Percentiles rank a stretch among this genome's conserved stretches.
phyloP scores from a whole-genome alignment of 768 basidiomycete species.

The Auricularia auricula-judae region DNA sequence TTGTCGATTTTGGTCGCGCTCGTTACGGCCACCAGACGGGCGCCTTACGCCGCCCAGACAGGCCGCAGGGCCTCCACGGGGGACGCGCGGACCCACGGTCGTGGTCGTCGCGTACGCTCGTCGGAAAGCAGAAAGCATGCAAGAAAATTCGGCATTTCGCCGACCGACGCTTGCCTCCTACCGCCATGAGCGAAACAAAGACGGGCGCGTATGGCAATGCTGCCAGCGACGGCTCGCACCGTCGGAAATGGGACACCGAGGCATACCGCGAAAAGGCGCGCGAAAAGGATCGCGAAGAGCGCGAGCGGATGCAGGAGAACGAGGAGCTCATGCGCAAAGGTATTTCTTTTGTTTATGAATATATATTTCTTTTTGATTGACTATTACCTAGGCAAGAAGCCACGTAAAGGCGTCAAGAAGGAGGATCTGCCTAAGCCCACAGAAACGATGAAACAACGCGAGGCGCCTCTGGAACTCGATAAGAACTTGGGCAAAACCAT shows the following conservation, averaged over 20 bases:
- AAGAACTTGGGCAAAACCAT: constrained; percentile 94
- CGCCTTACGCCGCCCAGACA: too few relatives aligned
- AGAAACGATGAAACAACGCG: constrained; percentile 84
- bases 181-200: background rate
- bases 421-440: constrained; percentile 89
- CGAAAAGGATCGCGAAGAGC: constrained; percentile 69
- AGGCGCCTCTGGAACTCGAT: constrained; percentile 74
- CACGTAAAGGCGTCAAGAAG: constrained; percentile 45
- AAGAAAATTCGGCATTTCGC: background rate
- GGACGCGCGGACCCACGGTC: background rate
- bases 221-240: constrained; percentile 7
- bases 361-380: background rate
- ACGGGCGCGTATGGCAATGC: background rate
- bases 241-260: constrained; percentile 93
- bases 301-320: constrained; percentile 76
- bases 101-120: background rate
- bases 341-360: constrained; percentile 16
- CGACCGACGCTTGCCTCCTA: background rate
- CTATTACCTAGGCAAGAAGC: constrained; percentile 62
- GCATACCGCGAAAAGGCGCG: constrained; percentile 75
- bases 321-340: constrained; percentile 80
- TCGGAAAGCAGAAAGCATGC: background rate
- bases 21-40: too few relatives aligned
- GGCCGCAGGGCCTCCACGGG: background rate
- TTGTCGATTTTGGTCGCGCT: too few relatives aligned